A percentile compares a stretch with the other conserved stretches of the same genome.
Evolutionary conservation across 768 basidiomycete species (phyloP).

Genomic region (Lactifluus pinguis): DNA sequence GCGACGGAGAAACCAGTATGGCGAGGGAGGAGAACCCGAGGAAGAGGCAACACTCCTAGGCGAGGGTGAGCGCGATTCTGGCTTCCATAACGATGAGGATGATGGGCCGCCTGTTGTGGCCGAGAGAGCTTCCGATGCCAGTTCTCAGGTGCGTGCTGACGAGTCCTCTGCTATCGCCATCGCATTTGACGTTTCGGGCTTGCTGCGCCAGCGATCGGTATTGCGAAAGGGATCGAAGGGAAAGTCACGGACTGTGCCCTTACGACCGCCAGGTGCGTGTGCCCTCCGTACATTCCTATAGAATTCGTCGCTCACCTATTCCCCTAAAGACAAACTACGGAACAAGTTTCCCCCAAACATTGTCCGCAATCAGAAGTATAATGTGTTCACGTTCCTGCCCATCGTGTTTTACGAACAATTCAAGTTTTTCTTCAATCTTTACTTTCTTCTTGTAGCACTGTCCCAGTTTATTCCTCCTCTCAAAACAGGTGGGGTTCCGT

Average conservation of each 20-base stretch:
- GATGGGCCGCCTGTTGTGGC: constrained; percentile 21
- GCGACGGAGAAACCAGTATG: constrained; percentile 11
- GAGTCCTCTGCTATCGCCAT: neutral
- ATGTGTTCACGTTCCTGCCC: constrained; percentile 91
- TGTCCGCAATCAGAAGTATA: constrained; percentile 98
- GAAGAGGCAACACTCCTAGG: constrained; percentile 16
- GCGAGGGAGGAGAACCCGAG: constrained; percentile 10
- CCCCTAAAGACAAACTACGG: constrained; percentile 54
- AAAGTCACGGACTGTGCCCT: constrained; percentile 69
- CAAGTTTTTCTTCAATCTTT: constrained; percentile 99
- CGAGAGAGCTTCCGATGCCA: constrained; percentile 10
- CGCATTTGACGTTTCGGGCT: constrained; percentile 14
- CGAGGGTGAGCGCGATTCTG: constrained; percentile 27
- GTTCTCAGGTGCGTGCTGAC: constrained; percentile 22
- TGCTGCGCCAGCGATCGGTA: constrained; percentile 23
- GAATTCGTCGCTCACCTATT: neutral
- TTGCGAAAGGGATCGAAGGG: constrained; percentile 39
- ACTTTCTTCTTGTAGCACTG: constrained; percentile 93
- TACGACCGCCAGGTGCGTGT: constrained; percentile 54
- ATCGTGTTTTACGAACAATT: constrained; percentile 98
- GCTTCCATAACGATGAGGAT: constrained; percentile 32
- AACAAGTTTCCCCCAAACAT: constrained; percentile 76
- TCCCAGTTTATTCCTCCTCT: constrained; percentile 94
- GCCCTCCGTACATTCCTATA: neutral
- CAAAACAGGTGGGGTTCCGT: constrained; percentile 67